These are phyloP conservation scores for Eucalyptus tenuipes DNA, from an alignment of 345 rosid genomes.

Conservation along the genomic window DNA sequence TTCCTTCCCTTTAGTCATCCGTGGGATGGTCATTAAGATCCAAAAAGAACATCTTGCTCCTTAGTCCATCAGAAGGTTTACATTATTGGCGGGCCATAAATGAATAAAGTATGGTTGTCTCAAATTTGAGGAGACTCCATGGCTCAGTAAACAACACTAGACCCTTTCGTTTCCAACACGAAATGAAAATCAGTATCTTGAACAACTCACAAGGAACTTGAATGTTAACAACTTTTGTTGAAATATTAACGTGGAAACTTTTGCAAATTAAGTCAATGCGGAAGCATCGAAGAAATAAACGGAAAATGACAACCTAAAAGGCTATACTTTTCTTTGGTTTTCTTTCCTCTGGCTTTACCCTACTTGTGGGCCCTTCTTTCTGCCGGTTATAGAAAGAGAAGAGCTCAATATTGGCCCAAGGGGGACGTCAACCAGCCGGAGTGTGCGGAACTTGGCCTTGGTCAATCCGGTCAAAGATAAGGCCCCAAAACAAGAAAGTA, in stretches of 20 bases:
- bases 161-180: background rate
- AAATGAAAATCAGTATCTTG: too few relatives aligned
- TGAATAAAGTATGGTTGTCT: background rate
- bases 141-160: background rate
- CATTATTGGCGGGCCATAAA: accelerated
- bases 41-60: background rate
- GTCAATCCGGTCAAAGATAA: background rate
- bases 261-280: too few relatives aligned
- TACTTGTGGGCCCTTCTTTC: background rate
- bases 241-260: too few relatives aligned
- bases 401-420: background rate
- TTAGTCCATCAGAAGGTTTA: background rate
- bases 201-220: too few relatives aligned
- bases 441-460: background rate
- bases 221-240: too few relatives aligned
- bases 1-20: background rate
- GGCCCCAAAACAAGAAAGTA: background rate
- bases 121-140: accelerated
- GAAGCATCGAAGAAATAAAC: too few relatives aligned
- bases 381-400: background rate
- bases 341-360: too few relatives aligned
- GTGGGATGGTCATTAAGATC: background rate
- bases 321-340: too few relatives aligned
- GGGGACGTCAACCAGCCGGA: too few relatives aligned
- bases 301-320: too few relatives aligned